These are phyloP conservation scores for Phytophthora pistaciae DNA, from an alignment of 352 stramenopile genomes.

Conservation along the genomic window DNA sequence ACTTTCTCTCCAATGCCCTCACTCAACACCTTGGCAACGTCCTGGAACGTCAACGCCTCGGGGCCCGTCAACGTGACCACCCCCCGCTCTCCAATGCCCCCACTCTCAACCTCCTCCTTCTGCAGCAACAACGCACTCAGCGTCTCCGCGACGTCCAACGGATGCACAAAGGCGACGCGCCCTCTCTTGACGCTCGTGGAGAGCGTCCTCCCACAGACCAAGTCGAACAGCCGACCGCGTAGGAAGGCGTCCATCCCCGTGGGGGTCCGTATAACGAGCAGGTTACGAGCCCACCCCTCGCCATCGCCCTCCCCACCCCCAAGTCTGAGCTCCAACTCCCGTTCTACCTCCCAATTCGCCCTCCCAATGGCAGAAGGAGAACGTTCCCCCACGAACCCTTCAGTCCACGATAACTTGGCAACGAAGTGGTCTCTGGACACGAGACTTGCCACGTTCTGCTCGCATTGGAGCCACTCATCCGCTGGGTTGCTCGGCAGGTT, in stretches of 20 bases:
- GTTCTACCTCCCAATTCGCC: conserved; percentile 58
- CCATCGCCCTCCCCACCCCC: conserved; percentile 1
- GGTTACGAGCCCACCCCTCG: conserved; percentile 10
- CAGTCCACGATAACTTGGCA: conserved; percentile 68
- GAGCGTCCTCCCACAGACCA: conserved; percentile 71
- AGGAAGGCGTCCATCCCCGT: conserved; percentile 74
- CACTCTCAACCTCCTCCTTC: not conserved
- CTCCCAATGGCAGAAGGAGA: conserved; percentile 45
- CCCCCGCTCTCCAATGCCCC: not conserved
- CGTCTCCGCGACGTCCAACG: conserved; percentile 63
- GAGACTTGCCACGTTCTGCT: conserved; percentile 29
- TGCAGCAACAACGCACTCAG: conserved; percentile 29
- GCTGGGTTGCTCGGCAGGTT: conserved; percentile 22
- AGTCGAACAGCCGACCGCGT: conserved; percentile 55
- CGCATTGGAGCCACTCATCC: conserved; percentile 37
- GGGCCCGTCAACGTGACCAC: conserved; percentile 59
- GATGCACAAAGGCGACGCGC: conserved; percentile 70
- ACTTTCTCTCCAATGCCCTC: conserved; percentile 51
- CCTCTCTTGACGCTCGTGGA: conserved; percentile 69
- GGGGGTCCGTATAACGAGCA: conserved; percentile 49
- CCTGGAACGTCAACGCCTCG: conserved; percentile 62
- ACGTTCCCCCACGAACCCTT: conserved; percentile 45
- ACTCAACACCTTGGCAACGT: conserved; percentile 58
- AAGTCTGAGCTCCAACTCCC: conserved; percentile 36
- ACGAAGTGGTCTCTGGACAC: conserved; percentile 38